These are phyloP conservation scores for Penicillium sp. DNA, from an alignment of 2,329 filamentous ascomycete species.

Conservation along the genomic window DNA sequence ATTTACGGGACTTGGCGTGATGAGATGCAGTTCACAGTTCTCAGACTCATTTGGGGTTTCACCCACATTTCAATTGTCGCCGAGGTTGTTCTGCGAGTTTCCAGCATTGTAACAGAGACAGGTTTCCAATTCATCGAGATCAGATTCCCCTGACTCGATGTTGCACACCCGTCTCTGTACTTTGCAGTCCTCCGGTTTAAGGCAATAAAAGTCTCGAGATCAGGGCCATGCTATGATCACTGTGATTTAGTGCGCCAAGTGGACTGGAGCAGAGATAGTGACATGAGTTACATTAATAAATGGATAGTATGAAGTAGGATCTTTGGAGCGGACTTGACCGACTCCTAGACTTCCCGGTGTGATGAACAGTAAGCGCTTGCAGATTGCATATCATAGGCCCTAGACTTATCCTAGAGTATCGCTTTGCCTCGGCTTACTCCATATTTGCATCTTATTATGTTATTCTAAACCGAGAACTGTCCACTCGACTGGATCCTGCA, in stretches of 20 bases:
- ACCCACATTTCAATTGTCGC: slow-evolving; percentile 11
- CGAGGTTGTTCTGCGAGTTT: slow-evolving; percentile 1
- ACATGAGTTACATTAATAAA: not conserved
- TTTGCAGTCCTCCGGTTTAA: not conserved
- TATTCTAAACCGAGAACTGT: not conserved
- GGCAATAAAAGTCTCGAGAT: not conserved
- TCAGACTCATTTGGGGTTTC: slow-evolving; percentile 6
- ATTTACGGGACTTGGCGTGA: slow-evolving; percentile 19
- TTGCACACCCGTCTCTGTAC: not conserved
- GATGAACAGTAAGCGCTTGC: slow-evolving; percentile 29
- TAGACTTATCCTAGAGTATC: slow-evolving; percentile 2
- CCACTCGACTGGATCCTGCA: not conserved
- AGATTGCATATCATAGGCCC: slow-evolving; percentile 26
- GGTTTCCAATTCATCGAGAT: slow-evolving; percentile 11
- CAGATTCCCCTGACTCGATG: slow-evolving; percentile 13
- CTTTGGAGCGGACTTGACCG: not conserved
- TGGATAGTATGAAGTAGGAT: not conserved
- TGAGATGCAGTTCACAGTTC: slow-evolving; percentile 20
- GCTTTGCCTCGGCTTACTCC: slow-evolving; percentile 10
- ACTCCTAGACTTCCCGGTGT: slow-evolving; percentile 13
- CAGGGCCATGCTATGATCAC: slow-evolving; percentile 8
- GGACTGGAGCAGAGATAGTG: slow-evolving; percentile 3
- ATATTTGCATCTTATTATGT: too few species aligned
- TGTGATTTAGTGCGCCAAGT: slow-evolving; percentile 7
- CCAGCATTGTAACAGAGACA: slow-evolving; percentile 6